Base-by-base conservation (phyloP, 2,329 filamentous ascomycete genomes). In the Trichoderma sp. region DNA sequence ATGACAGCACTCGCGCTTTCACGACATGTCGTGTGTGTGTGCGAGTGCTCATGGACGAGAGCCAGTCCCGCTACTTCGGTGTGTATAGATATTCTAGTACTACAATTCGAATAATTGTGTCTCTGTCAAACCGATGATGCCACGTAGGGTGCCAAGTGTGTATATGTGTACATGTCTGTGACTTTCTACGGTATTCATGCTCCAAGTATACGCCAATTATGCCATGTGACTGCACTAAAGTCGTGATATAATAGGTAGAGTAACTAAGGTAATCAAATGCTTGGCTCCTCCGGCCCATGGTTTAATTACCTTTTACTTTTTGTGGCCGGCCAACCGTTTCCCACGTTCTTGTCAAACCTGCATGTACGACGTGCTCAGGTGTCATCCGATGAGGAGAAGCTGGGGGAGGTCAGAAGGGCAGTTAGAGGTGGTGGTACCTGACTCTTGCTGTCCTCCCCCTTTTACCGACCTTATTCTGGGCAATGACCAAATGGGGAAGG, bases 31-130 rank as follows among this genome's bases (percentile, higher is more conserved):
- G 27, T 63, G 27, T 29, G n/a, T 27, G 35, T 7, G 27, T 27
- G 14, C 9, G 35, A 41, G 33, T 41, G 63, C 35, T 18, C 41
- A n/a, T 24, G 53, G 18, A 27, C 59, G 67, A 60, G 67, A 60
- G 67, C 67, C 29, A 29, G 67, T 71, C 33, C 69, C 59, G 41
- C 29, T 62, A 18, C 56, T 72, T 50, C 41, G 31, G 38, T 64
- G 59, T 72, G 59, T 72, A 72, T 72, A 72, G 69, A 72, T 72
- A 72, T 27, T 64, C 69, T 53, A 72, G 69, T 72, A 72, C 59
- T 72, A 72, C 69, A 72, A 72, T 45, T 63, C 41, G 59, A 64
- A 53, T 64, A 72, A 64, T 72, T 27, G 59, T 41, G 53, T 62
- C 69, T 72, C 69, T 72, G 69, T 72, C 69, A 64, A 63, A 64